Percentiles rank a stretch among this genome's conserved stretches.
These are phyloP conservation scores for Combretum micranthum DNA, from an alignment of 345 rosid species.

Conservation along the genomic window DNA sequence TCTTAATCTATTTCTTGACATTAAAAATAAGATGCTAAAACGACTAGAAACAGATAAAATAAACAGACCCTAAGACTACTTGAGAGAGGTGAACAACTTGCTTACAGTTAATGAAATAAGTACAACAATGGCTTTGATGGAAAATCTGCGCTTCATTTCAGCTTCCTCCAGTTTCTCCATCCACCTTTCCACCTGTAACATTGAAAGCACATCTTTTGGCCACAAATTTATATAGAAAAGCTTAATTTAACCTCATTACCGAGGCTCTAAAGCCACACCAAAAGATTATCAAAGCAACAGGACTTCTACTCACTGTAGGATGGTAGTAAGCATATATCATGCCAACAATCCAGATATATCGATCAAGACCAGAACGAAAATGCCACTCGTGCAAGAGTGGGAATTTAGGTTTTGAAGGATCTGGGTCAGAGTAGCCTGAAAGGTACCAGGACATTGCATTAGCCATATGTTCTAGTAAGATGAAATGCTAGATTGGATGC, in stretches of 20 bases:
- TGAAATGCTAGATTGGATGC: conserved; percentile 7
- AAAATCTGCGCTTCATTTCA: conserved; percentile 56
- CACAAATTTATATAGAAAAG: too few relatives aligned
- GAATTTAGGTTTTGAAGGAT: conserved; percentile 72
- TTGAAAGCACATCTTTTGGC: conserved; percentile 7
- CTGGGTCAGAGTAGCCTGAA: conserved; percentile 89
- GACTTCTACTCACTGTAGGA: conserved; percentile 70
- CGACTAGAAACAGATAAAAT: too few relatives aligned
- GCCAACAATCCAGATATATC: conserved; percentile 97
- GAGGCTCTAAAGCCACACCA: conserved; percentile 7
- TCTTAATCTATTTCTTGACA: too few relatives aligned
- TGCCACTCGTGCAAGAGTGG: conserved; percentile 95
- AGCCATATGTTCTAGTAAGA: conserved; percentile 2
- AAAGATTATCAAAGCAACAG: neutral
- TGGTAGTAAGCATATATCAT: conserved; percentile 98
- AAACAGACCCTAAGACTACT: too few relatives aligned
- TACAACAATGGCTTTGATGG: conserved; percentile 60
- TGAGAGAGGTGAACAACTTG: too few relatives aligned
- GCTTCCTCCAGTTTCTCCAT: conserved; percentile 96
- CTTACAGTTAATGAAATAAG: conserved; percentile 48
- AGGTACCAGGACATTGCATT: conserved; percentile 15
- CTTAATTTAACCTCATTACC: neutral
- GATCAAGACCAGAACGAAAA: conserved; percentile 98
- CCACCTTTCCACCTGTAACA: conserved; percentile 82
- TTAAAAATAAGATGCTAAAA: too few relatives aligned